Percentiles rank a stretch among this genome's conserved stretches.
Evolutionary conservation across 2,329 filamentous ascomycete species (phyloP).

Genomic region (Ophiostoma tasmaniense): DNA sequence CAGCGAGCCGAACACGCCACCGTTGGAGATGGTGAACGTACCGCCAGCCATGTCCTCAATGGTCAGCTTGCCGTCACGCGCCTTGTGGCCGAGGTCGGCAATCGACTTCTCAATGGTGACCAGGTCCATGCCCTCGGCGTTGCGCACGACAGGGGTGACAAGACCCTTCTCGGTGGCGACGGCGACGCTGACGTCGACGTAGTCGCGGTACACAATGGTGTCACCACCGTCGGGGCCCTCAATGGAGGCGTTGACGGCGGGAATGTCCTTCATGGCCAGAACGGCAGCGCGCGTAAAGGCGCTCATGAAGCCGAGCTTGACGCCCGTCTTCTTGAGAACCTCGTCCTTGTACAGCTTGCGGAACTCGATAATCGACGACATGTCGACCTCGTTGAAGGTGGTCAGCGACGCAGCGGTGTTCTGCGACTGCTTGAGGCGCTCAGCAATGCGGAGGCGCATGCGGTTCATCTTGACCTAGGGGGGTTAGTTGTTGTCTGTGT

Average conservation of each 20-base stretch:
- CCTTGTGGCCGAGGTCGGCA: conserved; percentile 93
- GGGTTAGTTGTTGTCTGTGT: not conserved
- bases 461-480: conserved; percentile 96
- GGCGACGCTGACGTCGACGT: conserved; percentile 94
- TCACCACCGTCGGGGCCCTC: conserved; percentile 92
- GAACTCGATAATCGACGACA: conserved; percentile 96
- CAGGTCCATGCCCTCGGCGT: conserved; percentile 81
- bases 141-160: conserved; percentile 92
- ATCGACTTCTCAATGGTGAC: conserved; percentile 86
- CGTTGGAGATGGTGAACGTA: conserved; percentile 96
- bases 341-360: conserved; percentile 97
- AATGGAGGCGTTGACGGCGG: conserved; percentile 90
- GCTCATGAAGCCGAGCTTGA: conserved; percentile 99
- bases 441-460: conserved; percentile 94
- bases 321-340: conserved; percentile 86
- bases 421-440: conserved; percentile 97
- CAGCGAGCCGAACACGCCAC: conserved; percentile 91
- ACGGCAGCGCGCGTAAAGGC: conserved; percentile 87
- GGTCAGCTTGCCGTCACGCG: conserved; percentile 89
- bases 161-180: conserved; percentile 96
- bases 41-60: conserved; percentile 99
- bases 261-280: conserved; percentile 90
- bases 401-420: conserved; percentile 96
- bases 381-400: conserved; percentile 98
- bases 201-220: conserved; percentile 96